Evolutionary conservation across 306 rosid genomes (phyloP).

Genomic region (Malus sieversii): DNA sequence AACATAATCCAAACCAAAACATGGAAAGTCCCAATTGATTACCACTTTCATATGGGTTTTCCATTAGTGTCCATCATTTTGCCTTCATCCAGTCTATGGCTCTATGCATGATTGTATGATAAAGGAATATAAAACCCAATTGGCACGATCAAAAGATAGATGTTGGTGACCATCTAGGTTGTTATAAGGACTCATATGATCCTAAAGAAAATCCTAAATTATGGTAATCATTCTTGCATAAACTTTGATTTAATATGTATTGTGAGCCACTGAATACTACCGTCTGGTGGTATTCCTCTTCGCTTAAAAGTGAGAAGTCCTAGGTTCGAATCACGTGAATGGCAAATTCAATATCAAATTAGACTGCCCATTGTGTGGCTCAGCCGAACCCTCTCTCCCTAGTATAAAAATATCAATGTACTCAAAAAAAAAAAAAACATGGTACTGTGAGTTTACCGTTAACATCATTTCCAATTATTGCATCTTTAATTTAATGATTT

Average conservation of each 20-base stretch:
- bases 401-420: no score
- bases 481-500: not conserved
- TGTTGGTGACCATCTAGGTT: not conserved
- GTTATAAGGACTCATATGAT: not conserved
- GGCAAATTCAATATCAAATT: no score
- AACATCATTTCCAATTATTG: not conserved
- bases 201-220: not conserved
- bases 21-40: not conserved
- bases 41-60: not conserved
- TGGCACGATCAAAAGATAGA: not conserved
- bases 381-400: rapidly evolving
- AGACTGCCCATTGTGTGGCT: no score
- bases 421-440: no score
- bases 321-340: no score
- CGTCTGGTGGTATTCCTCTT: no score
- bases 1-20: not conserved
- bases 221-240: not conserved
- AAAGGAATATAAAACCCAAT: not conserved
- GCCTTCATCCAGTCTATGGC: not conserved
- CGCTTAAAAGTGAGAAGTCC: no score
- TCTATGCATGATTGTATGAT: not conserved
- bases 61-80: not conserved
- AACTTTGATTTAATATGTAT: not conserved
- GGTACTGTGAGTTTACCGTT: not conserved
- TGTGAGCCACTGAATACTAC: not conserved